Evolutionary conservation across 345 rosid species (phyloP), one percentile per base, ranked within the genome.

Genomic region (Gossypium turneri): DNA sequence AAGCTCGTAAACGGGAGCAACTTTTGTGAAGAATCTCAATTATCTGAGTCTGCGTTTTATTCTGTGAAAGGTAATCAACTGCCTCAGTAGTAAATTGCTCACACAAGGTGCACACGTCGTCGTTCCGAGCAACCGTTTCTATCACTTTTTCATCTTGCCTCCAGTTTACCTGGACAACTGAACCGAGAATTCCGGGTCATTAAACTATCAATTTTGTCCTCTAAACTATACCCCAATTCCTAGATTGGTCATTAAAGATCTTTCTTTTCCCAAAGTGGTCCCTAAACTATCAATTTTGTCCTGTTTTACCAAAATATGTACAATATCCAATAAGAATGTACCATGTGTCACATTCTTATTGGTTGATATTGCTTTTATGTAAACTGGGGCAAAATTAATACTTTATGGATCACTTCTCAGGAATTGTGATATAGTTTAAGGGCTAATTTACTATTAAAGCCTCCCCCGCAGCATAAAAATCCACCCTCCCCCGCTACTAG

Each of bases 11-110:
- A 4, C 61, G 86, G n/a, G 97, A 83, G 79, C 99, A 96, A 59
- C 88, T 74, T 17, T 22, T 57, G 76, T 89, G 94, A 78, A 96
- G 97, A 8, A 50, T 51, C 2, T 83, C 86, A n/a, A 90, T 44
- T 29, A 93, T 81, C 76, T 88, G 88, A n/a, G 81, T 78, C 81
- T 96, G 97, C 60, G 97, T 96, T 74, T 86, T 80, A 73, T 96
- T 93, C 29, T 84, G 83, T 66, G 81, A 68, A 62, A 96, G 79
- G 85, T 86, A 93, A 74, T 67, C 88, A 78, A 93, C 78, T 81
- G 97, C 91, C 74, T 81, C 76, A 13, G 81, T 58, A 53, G 88
- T 83, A 82, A 83, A 96, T 79, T 93, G 94, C 86, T 93, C 95
- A 73, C 98, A 96, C 24, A 93, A 79, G 38, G 87, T 73, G 83